Base-by-base conservation (phyloP, 805 yeast species). In the Jamesozyma hellenica region DNA sequence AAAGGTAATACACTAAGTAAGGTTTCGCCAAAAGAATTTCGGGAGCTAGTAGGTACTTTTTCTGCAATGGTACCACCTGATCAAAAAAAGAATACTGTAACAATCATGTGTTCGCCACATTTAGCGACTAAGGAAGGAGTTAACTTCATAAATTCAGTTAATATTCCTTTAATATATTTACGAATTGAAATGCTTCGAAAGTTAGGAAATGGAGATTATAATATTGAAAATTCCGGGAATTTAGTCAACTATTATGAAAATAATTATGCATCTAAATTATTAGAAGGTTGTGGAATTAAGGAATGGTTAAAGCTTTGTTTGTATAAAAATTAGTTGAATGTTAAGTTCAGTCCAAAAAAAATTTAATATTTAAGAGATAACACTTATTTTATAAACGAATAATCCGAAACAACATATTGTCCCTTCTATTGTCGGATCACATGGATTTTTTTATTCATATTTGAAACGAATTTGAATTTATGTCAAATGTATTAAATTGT, bases 101-200 rank as follows among this genome's bases (percentile, higher is more conserved):
- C 53, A 16, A 42, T 61, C 17, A 50, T 61, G 52, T 57, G 63
- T 34, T 56, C 63, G 0, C 62, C 65, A 14, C 54, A 57, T 34
- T 31, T 52, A 29, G 44, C 59, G 6, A 57, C 65, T 2, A 49
- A 48, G 19, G 58, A 53, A 31, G 58, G 62, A 1, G 32, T 61
- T 12, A 48, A 43, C 15, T 42, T 58, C 12, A 50, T 61, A 33
- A 55, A 61, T 37, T 44, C 42, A 15, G 39, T 55, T 8, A 42
- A 45, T 7, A 40, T 60, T n/a, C 63, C 63, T 4, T 28, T 61
- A 33, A 42, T 60, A n/a, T 61, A 52, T 43, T 38, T 52, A 2
- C 41, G 58, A 29, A 47, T 61, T 3, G 56, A 50, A 11, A 48
- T 52, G 58, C 31, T 56, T 17, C 46, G 41, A 23, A 39, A 28